Evolutionary conservation across 2,329 filamentous ascomycete species (phyloP), one percentile per base, ranked within the genome.

Genomic region (Cladosporium velox): DNA sequence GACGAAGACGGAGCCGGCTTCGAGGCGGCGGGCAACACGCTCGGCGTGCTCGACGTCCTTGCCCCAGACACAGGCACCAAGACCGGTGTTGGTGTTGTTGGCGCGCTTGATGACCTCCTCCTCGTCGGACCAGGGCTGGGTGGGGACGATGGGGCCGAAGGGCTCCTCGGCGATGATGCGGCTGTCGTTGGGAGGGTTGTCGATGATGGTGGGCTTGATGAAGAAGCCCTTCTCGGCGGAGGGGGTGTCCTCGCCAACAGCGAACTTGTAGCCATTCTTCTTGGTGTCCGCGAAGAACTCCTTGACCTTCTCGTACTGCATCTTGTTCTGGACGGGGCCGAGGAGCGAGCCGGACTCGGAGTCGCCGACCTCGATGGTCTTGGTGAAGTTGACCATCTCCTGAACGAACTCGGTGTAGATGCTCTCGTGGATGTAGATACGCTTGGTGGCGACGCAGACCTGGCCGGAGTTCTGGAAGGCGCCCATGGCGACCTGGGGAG

Each of bases 391-490:
- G 67, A 81, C 83, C 79, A 84, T 79, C 34, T 78, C 80, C 64
- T 79, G 72, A 10, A 80, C 72, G 72, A 86, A 86, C 32, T 77
- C 70, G 54, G 81, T 75, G 73, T 84, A 85, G 72, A 86, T 85
- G 61, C 77, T 75, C 66, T 83, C 77, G 75, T 88, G 85, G 47
- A 88, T 83, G 76, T 87, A 89, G 62, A 87, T 75, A 4, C 85
- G 80, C 75, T 85, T 85, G 54, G 78, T 82, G 51, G 80, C 79
- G 49, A 86, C 79, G 72, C 85, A 87, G 58, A 85, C 79, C 72
- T 88, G 85, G 8, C 86, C 86, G 2, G 82, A 81, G 78, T 88
- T 87, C 65, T 86, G 78, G 76, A 88, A 87, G 4, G 84, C 80
- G 5, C 82, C 79, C 68, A 81, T 78, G 24, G 83, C 83, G 26